Conservation (phyloP, 2,329 filamentous ascomycete species). For the Aotearoamyces nothofagi region DNA sequence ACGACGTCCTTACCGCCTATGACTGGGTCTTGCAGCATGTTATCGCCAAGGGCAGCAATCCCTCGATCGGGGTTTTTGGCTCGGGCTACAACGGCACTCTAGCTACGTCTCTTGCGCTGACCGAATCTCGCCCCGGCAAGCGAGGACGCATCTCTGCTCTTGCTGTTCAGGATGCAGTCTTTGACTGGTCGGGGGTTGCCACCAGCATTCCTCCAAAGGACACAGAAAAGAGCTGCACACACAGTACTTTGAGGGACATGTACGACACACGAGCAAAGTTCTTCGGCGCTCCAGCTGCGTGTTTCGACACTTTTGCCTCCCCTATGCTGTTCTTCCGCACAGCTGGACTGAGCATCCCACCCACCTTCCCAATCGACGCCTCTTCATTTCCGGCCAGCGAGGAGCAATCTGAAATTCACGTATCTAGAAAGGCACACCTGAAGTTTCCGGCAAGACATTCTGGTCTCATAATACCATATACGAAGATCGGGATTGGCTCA, state of each 20-base stretch:
- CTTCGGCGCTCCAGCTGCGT: slow-evolving; percentile 30
- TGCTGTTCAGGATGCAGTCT: slow-evolving; percentile 42
- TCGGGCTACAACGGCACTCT: slow-evolving; percentile 42
- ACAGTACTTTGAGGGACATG: not conserved
- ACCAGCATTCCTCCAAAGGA: too few relatives aligned
- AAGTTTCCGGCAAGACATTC: slow-evolving; percentile 13
- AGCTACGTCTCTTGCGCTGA: slow-evolving; percentile 40
- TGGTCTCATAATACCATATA: slow-evolving; percentile 11
- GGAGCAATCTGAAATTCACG: slow-evolving; percentile 4
- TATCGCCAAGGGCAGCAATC: slow-evolving; percentile 14
- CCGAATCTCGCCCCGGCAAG: slow-evolving; percentile 29
- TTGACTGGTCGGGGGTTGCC: slow-evolving; percentile 45
- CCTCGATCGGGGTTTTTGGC: slow-evolving; percentile 35
- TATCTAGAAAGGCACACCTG: slow-evolving; percentile 8
- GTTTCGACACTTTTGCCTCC: slow-evolving; percentile 47
- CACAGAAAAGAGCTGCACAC: not conserved
- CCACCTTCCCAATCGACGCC: slow-evolving; percentile 6
- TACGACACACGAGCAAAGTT: slow-evolving; percentile 17
- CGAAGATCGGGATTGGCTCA: slow-evolving; percentile 10
- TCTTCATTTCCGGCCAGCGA: not conserved
- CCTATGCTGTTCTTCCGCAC: slow-evolving; percentile 42
- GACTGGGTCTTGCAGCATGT: slow-evolving; percentile 27
- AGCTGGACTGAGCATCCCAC: slow-evolving; percentile 21
- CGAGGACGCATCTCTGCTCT: slow-evolving; percentile 34
- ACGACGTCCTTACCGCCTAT: slow-evolving; percentile 39